phyloP scores from a whole-genome alignment of 257 asterid species.

The Fraxinus americana region DNA sequence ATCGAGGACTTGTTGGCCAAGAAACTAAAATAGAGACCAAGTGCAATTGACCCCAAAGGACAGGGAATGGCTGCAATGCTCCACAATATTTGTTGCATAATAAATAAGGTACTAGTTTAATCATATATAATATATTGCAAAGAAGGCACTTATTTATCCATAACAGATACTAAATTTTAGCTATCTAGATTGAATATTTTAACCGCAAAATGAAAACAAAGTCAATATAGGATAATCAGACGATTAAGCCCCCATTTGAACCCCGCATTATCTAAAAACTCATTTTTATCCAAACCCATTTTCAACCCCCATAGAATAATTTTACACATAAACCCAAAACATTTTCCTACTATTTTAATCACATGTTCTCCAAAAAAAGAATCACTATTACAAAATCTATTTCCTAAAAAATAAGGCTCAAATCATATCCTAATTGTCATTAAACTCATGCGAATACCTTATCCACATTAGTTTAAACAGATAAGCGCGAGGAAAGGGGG shows the following conservation, averaged over 20 bases:
- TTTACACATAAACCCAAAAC: too few relatives aligned
- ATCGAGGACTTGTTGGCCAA: neutral
- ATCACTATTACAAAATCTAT: too few relatives aligned
- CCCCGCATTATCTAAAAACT: too few relatives aligned
- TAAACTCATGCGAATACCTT: neutral
- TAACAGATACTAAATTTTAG: neutral
- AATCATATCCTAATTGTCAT: neutral
- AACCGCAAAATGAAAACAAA: neutral
- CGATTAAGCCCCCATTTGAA: neutral
- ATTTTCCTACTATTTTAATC: too few relatives aligned
- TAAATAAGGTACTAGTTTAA: neutral
- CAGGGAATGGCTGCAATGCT: neutral
- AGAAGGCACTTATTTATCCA: neutral
- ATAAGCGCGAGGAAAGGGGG: slow-evolving; percentile 15
- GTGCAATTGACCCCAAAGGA: neutral
- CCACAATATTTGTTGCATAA: slow-evolving; percentile 3
- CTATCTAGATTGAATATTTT: neutral
- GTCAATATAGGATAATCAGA: neutral
- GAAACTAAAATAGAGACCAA: neutral
- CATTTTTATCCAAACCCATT: too few relatives aligned
- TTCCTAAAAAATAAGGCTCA: too few relatives aligned
- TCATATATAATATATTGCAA: neutral
- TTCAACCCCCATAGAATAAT: too few relatives aligned
- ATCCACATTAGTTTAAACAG: neutral
- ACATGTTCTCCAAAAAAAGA: too few relatives aligned